Evolutionary conservation across 257 asterid species (phyloP), one percentile per base, ranked within the genome.

Genomic region (Oldenlandia corymbosa): DNA sequence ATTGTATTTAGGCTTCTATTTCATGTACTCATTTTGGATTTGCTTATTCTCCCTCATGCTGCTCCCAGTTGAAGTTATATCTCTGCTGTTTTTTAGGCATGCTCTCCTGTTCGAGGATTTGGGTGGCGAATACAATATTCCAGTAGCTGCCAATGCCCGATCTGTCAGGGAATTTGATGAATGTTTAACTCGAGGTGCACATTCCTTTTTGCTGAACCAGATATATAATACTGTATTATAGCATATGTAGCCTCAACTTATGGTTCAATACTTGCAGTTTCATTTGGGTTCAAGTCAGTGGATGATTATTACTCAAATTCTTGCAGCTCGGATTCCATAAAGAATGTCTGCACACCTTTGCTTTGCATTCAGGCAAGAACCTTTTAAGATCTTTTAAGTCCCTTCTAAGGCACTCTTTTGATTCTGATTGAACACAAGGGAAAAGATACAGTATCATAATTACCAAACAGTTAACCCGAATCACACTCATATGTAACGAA

Each of bases 241-340:
- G 42, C 31, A 37, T 48, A 11, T 76, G 67, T 42, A 64, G 61
- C 37, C 64, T 64, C 32, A 41, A 61, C 27, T 41, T 68, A 20
- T 55, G 57, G 61, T 56, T 34, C 45, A 53, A 26, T 27, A 54
- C 59, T 51, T 61, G 68, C 88, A 92, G 99, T 92, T 64, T 89
- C 97, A 59, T 92, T 92, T 83, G 97, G 99, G 74, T 92, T 92
- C 79, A 87, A 85, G 81, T 89, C 99, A 11, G 97, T 85, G 62
- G 97, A 87, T 79, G 99, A 92, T 41, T 92, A 92, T 81, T 92
- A 92, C 83, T 80, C 93, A 66, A 85, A 87, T 64, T 92, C 99
- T 21, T 76, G 97, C 91, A 92, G 99, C 75, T 87, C 97, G 23
- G 88, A 85, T 80, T 85, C 95, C 41, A 83, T 92, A 66, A 76